Evolutionary conservation across 176 grass and related monocot species (phyloP).

Genomic region (Oropetium thomaeum): DNA sequence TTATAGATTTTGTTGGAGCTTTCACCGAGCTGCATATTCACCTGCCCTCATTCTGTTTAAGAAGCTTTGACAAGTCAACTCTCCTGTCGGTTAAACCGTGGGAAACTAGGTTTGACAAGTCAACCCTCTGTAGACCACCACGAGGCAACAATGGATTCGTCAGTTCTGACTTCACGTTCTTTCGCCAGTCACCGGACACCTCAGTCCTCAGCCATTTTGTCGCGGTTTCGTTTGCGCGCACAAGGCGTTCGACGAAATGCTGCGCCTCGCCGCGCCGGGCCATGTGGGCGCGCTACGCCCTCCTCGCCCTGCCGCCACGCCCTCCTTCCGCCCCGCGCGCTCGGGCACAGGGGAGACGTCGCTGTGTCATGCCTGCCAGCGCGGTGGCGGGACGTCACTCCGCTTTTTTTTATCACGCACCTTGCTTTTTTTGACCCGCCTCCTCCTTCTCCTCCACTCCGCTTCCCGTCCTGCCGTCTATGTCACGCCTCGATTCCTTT

Average conservation of each 20-base stretch:
- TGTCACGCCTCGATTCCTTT: constrained; percentile 41
- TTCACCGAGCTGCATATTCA: too few species aligned
- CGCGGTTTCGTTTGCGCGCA: not conserved
- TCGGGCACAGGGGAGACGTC: not conserved
- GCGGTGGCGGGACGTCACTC: constrained; percentile 25
- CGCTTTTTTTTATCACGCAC: not conserved
- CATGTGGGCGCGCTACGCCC: constrained; percentile 36
- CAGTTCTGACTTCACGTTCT: not conserved
- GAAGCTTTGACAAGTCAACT: not conserved
- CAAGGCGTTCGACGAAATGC: constrained; percentile 45
- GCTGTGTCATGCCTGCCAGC: constrained; percentile 18
- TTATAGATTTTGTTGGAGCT: too few species aligned
- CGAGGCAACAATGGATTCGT: not conserved
- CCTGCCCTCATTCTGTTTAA: too few species aligned
- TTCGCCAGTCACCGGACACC: not conserved
- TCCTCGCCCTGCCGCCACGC: not conserved
- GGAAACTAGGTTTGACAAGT: not conserved
- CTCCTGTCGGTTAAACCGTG: too few species aligned
- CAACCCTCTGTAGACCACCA: not conserved
- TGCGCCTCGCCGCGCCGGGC: constrained; percentile 31
- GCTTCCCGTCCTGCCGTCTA: constrained; percentile 29
- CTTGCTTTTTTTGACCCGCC: constrained; percentile 34
- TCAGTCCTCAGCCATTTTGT: not conserved
- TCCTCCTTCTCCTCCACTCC: constrained; percentile 15
- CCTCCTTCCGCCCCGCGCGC: not conserved